phyloP scores from a whole-genome alignment of 495 filamentous ascomycete species.

The Talaromyces borbonicus region DNA sequence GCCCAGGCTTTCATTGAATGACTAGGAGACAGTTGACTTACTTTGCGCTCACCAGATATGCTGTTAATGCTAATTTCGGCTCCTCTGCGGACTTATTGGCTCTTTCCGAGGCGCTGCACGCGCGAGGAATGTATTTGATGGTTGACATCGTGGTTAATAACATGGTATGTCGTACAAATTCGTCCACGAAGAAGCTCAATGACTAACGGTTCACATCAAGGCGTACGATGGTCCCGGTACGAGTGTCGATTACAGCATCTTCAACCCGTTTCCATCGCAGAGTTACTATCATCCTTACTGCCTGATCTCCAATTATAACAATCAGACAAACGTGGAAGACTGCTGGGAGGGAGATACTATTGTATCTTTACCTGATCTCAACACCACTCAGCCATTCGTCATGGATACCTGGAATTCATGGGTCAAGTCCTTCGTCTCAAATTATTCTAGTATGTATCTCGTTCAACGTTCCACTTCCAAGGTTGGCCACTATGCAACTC shows the following conservation, averaged over 20 bases:
- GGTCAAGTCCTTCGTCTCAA: conserved; percentile 47
- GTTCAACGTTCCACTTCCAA: too few species aligned
- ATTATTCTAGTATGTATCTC: conserved; percentile 39
- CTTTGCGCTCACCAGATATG: conserved; percentile 17
- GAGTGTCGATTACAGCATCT: conserved; percentile 43
- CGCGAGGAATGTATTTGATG: conserved; percentile 62
- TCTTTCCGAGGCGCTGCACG: conserved; percentile 49
- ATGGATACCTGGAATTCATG: conserved; percentile 44
- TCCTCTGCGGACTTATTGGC: conserved; percentile 52
- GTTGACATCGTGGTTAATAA: conserved; percentile 74
- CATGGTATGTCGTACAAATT: conserved; percentile 44
- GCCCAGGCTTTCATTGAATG: too few species aligned
- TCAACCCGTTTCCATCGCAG: conserved; percentile 49
- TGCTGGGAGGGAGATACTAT: conserved; percentile 54
- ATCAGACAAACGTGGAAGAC: conserved; percentile 24
- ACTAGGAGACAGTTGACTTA: neutral
- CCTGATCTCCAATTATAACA: conserved; percentile 46
- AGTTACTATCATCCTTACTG: conserved; percentile 54
- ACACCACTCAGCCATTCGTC: conserved; percentile 48
- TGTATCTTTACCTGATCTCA: conserved; percentile 52
- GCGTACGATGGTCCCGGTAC: conserved; percentile 5
- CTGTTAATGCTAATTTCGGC: conserved; percentile 58
- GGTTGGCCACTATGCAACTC: neutral
- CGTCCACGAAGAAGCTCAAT: conserved; percentile 10
- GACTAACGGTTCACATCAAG: neutral